These are phyloP conservation scores for Hyparrhenia diplandra DNA, from an alignment of 176 grass and related monocot species.

Conservation along the genomic window DNA sequence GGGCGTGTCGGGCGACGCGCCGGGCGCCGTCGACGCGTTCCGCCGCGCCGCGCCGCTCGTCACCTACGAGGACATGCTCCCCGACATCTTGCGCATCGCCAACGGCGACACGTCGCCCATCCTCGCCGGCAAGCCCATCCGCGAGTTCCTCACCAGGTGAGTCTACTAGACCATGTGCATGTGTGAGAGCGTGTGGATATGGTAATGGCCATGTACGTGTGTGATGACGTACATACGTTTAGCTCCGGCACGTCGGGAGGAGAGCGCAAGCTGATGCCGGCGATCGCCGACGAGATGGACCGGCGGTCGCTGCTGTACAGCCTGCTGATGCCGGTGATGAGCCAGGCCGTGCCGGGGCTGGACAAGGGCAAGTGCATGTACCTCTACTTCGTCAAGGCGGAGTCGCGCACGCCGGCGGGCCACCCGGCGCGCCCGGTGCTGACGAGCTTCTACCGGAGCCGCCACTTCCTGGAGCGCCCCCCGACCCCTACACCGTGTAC, in stretches of 20 bases:
- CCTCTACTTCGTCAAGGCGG: conserved; percentile 68
- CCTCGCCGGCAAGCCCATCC: conserved; percentile 53
- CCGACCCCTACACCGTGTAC: conserved; percentile 61
- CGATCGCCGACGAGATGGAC: conserved; percentile 61
- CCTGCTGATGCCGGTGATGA: conserved; percentile 67
- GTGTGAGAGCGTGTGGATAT: no score
- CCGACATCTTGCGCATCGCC: conserved; percentile 52
- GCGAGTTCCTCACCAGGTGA: conserved; percentile 64
- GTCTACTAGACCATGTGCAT: no score
- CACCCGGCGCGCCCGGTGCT: conserved; percentile 53
- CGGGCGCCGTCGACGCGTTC: conserved; percentile 36
- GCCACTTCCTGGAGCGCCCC: conserved; percentile 45
- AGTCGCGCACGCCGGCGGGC: conserved; percentile 50
- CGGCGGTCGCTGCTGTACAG: conserved; percentile 43
- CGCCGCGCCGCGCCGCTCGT: conserved; percentile 40
- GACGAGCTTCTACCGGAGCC: conserved; percentile 68
- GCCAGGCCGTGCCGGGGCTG: conserved; percentile 42
- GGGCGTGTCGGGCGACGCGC: conserved; percentile 31
- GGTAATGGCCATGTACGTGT: no score
- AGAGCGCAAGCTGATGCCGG: conserved; percentile 69
- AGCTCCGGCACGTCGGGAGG: conserved; percentile 66
- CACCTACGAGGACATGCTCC: conserved; percentile 64
- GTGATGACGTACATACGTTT: not conserved
- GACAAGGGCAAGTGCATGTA: conserved; percentile 69
- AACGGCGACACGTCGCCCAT: conserved; percentile 59